Percentiles rank a stretch among this genome's conserved stretches.
phyloP scores from a whole-genome alignment of 345 rosid species.

The Eucalyptus curtisii region DNA sequence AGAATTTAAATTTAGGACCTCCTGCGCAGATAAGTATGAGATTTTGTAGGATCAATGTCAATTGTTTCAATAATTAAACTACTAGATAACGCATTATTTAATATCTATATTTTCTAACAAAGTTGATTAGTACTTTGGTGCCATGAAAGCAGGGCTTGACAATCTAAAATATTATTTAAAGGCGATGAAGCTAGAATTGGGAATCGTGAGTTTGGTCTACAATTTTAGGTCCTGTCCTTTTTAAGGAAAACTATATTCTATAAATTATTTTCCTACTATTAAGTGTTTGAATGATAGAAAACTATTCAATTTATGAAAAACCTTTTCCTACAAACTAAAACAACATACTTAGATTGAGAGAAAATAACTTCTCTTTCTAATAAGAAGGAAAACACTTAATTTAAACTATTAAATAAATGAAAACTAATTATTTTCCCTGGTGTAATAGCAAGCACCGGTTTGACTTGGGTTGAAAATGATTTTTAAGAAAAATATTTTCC shows the following conservation, averaged over 20 bases:
- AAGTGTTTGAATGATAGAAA: not conserved
- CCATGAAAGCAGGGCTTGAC: not conserved
- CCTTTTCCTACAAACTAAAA: no score
- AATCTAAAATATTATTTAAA: not conserved
- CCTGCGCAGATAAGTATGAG: not conserved
- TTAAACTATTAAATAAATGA: no score
- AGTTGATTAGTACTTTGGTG: not conserved
- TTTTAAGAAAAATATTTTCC: no score
- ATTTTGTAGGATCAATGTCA: rapidly evolving
- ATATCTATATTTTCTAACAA: not conserved
- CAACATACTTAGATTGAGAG: not conserved
- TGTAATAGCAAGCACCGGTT: no score
- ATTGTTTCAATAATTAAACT: not conserved
- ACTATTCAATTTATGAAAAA: not conserved
- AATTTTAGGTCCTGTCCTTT: not conserved
- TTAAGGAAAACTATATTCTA: not conserved
- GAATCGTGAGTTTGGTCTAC: not conserved
- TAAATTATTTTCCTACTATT: not conserved
- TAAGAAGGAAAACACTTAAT: not conserved
- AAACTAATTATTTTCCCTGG: no score
- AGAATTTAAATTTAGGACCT: no score
- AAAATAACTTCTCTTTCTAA: not conserved
- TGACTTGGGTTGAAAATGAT: not conserved
- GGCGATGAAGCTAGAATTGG: not conserved
- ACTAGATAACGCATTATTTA: not conserved